phyloP scores from a whole-genome alignment of 2,329 filamentous ascomycete species.

The Penicillium occitanis region DNA sequence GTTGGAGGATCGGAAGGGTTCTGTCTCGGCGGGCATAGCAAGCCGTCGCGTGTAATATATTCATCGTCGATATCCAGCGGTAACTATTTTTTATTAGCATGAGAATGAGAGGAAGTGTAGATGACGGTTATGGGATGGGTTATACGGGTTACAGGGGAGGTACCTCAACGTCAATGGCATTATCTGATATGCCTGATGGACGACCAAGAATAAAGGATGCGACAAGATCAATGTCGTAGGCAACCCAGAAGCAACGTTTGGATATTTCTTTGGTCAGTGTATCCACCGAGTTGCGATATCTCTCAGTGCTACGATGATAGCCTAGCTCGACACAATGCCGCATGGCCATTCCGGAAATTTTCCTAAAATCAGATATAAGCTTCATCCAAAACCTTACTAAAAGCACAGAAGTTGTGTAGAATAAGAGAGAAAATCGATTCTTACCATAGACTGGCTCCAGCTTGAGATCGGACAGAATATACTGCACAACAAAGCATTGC shows the following conservation, averaged over 20 bases:
- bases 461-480: constrained; percentile 29
- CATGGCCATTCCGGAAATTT: constrained; percentile 37
- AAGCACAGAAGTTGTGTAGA: neutral
- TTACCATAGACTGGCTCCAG: constrained; percentile 31
- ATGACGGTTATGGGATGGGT: neutral
- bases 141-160: neutral
- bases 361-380: constrained; percentile 24
- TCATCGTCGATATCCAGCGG: constrained; percentile 22
- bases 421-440: neutral
- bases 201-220: constrained; percentile 35
- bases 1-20: constrained; percentile 24
- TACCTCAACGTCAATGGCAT: constrained; percentile 31
- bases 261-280: constrained; percentile 30
- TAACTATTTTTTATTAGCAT: constrained; percentile 17
- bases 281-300: constrained; percentile 23
- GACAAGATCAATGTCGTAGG: constrained; percentile 36
- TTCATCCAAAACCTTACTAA: neutral
- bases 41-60: constrained; percentile 18
- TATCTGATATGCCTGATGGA: constrained; percentile 29
- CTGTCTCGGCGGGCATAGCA: constrained; percentile 12
- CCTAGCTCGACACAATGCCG: constrained; percentile 38
- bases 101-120: neutral
- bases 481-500: constrained; percentile 28
- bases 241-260: constrained; percentile 36
- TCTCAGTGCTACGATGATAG: constrained; percentile 34